Evolutionary conservation across 1,284 basidiomycete genomes (phyloP).

Genomic region (Ceratobasidium sp.): DNA sequence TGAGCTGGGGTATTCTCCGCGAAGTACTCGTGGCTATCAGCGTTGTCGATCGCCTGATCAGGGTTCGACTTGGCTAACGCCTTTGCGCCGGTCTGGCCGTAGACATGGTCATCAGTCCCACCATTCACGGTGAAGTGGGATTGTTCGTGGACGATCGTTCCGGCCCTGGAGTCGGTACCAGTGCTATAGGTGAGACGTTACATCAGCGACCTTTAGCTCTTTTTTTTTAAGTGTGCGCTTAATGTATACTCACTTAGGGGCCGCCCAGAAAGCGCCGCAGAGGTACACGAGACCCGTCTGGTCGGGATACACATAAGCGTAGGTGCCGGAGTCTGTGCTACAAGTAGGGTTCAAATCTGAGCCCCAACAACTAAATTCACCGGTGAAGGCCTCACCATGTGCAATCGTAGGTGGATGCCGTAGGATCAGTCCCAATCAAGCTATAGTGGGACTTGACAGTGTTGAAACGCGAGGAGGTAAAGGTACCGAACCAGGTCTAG

Average conservation of each 20-base stretch:
- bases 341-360: neutral
- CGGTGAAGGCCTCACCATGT: slow-evolving; percentile 7
- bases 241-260: slow-evolving; percentile 37
- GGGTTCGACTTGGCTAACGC: slow-evolving; percentile 40
- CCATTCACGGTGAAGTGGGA: slow-evolving; percentile 46
- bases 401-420: slow-evolving; percentile 44
- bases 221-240: neutral
- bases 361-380: neutral
- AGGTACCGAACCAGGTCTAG: slow-evolving; percentile 46
- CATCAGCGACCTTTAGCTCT: neutral
- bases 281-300: slow-evolving; percentile 42
- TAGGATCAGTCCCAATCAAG: slow-evolving; percentile 38
- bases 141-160: slow-evolving; percentile 45
- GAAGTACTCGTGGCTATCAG: slow-evolving; percentile 45
- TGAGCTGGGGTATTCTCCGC: slow-evolving; percentile 43
- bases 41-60: slow-evolving; percentile 28
- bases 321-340: slow-evolving; percentile 6
- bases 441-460: slow-evolving; percentile 46
- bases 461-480: slow-evolving; percentile 31
- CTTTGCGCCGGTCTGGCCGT: slow-evolving; percentile 43
- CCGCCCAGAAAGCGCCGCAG: slow-evolving; percentile 47
- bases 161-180: slow-evolving; percentile 46
- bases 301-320: slow-evolving; percentile 39
- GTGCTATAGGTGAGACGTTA: slow-evolving; percentile 8
- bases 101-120: slow-evolving; percentile 44